A percentile compares a stretch with the other conserved stretches of the same genome.
These are phyloP conservation scores for Zoysia matrella DNA, from an alignment of 202 grass and related monocot genomes.

Conservation along the genomic window DNA sequence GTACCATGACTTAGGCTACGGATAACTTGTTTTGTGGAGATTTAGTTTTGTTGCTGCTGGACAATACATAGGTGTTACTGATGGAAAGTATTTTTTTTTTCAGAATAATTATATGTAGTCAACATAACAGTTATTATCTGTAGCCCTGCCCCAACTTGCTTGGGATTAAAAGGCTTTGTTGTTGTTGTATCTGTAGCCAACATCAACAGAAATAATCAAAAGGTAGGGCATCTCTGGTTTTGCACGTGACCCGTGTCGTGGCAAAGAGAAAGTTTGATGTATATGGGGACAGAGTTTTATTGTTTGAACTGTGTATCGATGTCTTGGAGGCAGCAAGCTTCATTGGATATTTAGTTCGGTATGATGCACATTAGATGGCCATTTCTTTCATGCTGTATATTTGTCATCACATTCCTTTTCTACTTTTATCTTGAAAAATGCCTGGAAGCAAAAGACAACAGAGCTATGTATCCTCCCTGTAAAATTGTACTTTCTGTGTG, in stretches of 20 bases:
- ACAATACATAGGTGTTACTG: not conserved
- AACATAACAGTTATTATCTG: no score
- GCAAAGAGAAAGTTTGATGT: not conserved
- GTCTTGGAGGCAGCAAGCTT: not conserved
- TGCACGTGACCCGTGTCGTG: not conserved
- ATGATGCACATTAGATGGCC: not conserved
- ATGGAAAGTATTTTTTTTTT: not conserved
- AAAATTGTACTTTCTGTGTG: not conserved
- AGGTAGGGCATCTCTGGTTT: not conserved
- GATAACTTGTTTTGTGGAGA: not conserved
- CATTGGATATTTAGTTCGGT: not conserved
- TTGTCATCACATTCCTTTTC: not conserved
- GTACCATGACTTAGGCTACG: not conserved
- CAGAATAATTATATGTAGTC: not conserved
- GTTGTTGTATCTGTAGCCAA: not conserved
- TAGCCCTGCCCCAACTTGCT: no score
- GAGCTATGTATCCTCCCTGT: not conserved
- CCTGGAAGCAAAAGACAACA: not conserved
- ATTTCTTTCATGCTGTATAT: not conserved
- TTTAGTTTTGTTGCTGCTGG: not conserved
- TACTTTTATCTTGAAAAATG: conserved; percentile 7
- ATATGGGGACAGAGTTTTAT: not conserved
- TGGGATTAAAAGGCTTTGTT: no score
- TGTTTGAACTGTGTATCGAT: not conserved
- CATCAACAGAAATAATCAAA: not conserved